Percentiles rank a stretch among this genome's conserved stretches.
These are phyloP conservation scores for Populus davidiana DNA, from an alignment of 345 rosid genomes.

Conservation along the genomic window DNA sequence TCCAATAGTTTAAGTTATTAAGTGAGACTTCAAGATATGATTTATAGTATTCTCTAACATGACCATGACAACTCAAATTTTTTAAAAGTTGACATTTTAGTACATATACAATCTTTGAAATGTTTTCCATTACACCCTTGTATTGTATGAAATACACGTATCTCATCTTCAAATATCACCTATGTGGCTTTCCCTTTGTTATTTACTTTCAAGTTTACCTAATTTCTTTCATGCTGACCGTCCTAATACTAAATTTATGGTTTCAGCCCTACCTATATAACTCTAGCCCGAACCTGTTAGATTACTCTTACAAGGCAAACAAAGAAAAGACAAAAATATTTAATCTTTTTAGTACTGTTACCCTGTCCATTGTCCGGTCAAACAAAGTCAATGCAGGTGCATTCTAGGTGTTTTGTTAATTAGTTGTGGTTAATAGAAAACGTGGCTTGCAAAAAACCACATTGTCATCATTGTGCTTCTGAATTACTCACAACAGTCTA, in stretches of 20 bases:
- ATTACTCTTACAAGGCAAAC: neutral
- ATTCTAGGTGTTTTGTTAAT: neutral
- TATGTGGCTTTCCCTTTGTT: too few species aligned
- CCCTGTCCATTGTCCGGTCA: neutral
- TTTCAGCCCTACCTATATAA: too few species aligned
- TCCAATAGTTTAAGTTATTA: too few species aligned
- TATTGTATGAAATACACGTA: neutral
- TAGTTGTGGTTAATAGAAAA: neutral
- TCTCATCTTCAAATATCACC: too few species aligned
- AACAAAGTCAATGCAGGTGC: neutral
- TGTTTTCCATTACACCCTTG: too few species aligned
- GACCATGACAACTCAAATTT: neutral
- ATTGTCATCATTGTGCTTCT: constrained; percentile 23
- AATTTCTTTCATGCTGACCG: too few species aligned
- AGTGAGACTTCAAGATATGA: too few species aligned
- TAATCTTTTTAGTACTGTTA: neutral
- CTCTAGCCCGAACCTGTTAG: neutral
- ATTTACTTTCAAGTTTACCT: too few species aligned
- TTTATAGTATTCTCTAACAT: too few species aligned
- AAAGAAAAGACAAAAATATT: neutral
- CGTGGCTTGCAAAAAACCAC: constrained; percentile 12
- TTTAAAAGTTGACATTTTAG: too few species aligned
- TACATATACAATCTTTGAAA: too few species aligned
- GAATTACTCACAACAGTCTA: constrained; percentile 9
- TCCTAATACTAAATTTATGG: too few species aligned